These are phyloP conservation scores for Purshia tridentata DNA, from an alignment of 306 rosid species.

Conservation along the genomic window DNA sequence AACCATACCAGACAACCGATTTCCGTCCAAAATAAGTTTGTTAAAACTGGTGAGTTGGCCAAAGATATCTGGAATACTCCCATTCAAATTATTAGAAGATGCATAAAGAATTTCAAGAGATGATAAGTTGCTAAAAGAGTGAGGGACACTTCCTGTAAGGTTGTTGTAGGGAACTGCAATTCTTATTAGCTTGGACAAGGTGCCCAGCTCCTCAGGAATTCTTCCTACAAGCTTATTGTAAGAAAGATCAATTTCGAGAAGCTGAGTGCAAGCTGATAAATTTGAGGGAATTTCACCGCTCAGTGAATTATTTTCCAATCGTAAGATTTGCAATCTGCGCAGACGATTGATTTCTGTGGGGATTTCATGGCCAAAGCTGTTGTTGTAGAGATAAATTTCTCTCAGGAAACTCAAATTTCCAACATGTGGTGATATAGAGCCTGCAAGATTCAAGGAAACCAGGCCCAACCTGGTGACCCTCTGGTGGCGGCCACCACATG, in stretches of 20 bases:
- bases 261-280: too few species aligned
- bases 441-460: background rate
- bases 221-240: background rate
- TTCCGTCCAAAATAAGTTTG: background rate
- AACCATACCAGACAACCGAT: background rate
- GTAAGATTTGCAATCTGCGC: background rate
- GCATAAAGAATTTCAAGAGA: background rate
- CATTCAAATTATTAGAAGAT: background rate
- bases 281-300: too few species aligned
- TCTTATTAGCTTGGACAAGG: background rate
- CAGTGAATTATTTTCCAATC: too few species aligned
- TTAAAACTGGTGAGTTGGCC: background rate
- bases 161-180: background rate
- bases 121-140: background rate
- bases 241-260: too few species aligned
- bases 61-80: constrained; percentile 1
- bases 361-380: background rate
- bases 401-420: constrained; percentile 4
- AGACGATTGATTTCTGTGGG: background rate
- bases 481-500: background rate
- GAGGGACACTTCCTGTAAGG: background rate
- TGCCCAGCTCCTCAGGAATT: background rate
- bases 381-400: background rate
- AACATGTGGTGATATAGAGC: background rate
- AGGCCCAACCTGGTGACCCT: background rate